A percentile compares a stretch with the other conserved stretches of the same genome.
These are phyloP conservation scores for Parascedosporium putredinis DNA, from an alignment of 2,329 filamentous ascomycete genomes.

Conservation along the genomic window DNA sequence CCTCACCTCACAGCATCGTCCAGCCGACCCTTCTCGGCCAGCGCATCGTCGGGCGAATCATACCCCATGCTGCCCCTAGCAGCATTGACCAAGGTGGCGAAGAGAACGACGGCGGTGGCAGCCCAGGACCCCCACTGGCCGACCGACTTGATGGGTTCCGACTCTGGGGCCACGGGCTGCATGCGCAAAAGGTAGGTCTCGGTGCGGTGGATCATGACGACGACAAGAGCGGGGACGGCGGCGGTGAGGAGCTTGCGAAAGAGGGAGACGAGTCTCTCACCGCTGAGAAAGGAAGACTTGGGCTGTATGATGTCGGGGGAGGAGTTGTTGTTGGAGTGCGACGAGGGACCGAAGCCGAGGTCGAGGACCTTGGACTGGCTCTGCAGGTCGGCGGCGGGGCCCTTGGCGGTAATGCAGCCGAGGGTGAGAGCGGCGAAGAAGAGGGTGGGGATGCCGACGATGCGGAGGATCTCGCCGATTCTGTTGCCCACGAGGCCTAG, in stretches of 20 bases:
- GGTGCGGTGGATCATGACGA: constrained; percentile 6
- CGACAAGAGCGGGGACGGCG: constrained; percentile 6
- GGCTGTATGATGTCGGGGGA: background rate
- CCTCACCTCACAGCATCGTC: too few relatives aligned
- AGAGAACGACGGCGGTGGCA: constrained; percentile 8
- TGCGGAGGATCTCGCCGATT: background rate
- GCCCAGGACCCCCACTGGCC: constrained; percentile 13
- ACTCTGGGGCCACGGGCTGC: constrained; percentile 1
- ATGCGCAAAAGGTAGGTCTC: constrained; percentile 10
- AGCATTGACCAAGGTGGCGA: constrained; percentile 10
- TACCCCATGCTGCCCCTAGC: constrained; percentile 8
- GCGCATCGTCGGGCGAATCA: background rate
- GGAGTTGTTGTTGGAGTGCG: too few relatives aligned
- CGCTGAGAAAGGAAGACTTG: background rate
- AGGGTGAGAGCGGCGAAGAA: constrained; percentile 2
- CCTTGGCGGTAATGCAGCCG: background rate
- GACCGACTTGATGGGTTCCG: constrained; percentile 10
- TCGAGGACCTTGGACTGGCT: background rate
- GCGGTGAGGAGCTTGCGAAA: background rate
- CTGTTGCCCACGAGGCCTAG: background rate
- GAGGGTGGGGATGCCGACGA: background rate
- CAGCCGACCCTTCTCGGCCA: background rate
- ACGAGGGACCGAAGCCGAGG: background rate
- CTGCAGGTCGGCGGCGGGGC: background rate
- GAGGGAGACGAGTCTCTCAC: background rate